Evolutionary conservation across 192 early-diverging fungal genomes (phyloP).

Genomic region (Coemansia sp.): DNA sequence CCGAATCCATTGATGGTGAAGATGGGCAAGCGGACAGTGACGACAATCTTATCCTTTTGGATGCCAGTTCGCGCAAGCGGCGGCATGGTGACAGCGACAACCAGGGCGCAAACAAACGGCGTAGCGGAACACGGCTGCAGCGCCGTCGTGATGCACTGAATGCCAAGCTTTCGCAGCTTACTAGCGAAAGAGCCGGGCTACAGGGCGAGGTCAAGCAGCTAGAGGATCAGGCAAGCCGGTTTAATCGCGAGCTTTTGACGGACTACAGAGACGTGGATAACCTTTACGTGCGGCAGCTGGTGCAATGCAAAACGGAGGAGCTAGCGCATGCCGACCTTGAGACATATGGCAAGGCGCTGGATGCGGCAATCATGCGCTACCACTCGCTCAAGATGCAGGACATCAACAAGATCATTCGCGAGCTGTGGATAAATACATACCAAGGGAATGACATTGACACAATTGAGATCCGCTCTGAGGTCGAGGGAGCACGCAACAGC

Average conservation of each 20-base stretch:
- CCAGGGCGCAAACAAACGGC: constrained; percentile 12
- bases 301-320: constrained; percentile 74
- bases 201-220: constrained; percentile 85
- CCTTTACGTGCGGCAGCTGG: constrained; percentile 66
- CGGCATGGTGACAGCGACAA: constrained; percentile 10
- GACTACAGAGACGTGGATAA: constrained; percentile 80
- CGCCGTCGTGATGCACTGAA: constrained; percentile 40
- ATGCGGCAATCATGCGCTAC: constrained; percentile 83
- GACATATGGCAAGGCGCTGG: constrained; percentile 80
- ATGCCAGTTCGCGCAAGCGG: constrained; percentile 25
- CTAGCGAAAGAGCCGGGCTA: constrained; percentile 50
- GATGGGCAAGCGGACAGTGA: constrained; percentile 16
- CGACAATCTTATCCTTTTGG: constrained; percentile 1
- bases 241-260: constrained; percentile 62
- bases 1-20: constrained; percentile 6
- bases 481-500: constrained; percentile 67
- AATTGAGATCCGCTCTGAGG: constrained; percentile 92
- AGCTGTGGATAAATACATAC: constrained; percentile 97
- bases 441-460: constrained; percentile 94
- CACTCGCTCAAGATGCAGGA: constrained; percentile 96
- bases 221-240: constrained; percentile 64
- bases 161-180: constrained; percentile 37
- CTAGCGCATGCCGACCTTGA: constrained; percentile 81
- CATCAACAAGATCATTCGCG: constrained; percentile 93
- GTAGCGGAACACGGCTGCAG: constrained; percentile 35